These are phyloP conservation scores for Cryptosporidium baileyi DNA, from an alignment of 169 alveolate species.

Conservation along the genomic window DNA sequence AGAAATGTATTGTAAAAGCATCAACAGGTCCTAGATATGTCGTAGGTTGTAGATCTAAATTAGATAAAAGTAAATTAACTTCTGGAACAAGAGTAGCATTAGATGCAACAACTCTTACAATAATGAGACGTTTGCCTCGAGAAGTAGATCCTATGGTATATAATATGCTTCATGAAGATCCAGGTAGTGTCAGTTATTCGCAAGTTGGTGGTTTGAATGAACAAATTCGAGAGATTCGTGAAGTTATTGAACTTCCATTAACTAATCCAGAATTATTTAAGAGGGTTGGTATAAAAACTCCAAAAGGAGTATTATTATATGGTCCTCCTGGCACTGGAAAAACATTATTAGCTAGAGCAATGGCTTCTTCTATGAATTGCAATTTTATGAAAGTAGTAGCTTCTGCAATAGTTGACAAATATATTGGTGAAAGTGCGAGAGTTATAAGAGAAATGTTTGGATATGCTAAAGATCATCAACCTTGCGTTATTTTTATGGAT, in stretches of 20 bases:
- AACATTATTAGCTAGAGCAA: slow-evolving; percentile 98
- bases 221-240: slow-evolving; percentile 97
- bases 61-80: slow-evolving; percentile 88
- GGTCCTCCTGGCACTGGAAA: slow-evolving; percentile 99
- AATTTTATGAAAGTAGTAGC: slow-evolving; percentile 98
- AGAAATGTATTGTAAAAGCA: slow-evolving; percentile 94
- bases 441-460: slow-evolving; percentile 99
- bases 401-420: slow-evolving; percentile 98
- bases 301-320: slow-evolving; percentile 97
- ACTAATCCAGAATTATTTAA: slow-evolving; percentile 96
- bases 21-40: slow-evolving; percentile 97
- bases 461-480: slow-evolving; percentile 98
- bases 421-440: slow-evolving; percentile 99
- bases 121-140: slow-evolving; percentile 95
- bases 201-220: slow-evolving; percentile 97
- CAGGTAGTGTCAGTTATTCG: slow-evolving; percentile 86
- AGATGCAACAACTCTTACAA: slow-evolving; percentile 98
- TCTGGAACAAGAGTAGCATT: slow-evolving; percentile 98
- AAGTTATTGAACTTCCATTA: slow-evolving; percentile 97
- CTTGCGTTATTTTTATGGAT: slow-evolving; percentile 99
- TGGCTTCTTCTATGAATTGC: slow-evolving; percentile 97
- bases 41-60: slow-evolving; percentile 93
- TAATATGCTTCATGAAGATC: slow-evolving; percentile 96
- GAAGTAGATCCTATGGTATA: slow-evolving; percentile 98
- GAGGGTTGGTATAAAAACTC: slow-evolving; percentile 99